These are phyloP conservation scores for Triglochin maritima DNA, from an alignment of 106 monocot species.

Conservation along the genomic window DNA sequence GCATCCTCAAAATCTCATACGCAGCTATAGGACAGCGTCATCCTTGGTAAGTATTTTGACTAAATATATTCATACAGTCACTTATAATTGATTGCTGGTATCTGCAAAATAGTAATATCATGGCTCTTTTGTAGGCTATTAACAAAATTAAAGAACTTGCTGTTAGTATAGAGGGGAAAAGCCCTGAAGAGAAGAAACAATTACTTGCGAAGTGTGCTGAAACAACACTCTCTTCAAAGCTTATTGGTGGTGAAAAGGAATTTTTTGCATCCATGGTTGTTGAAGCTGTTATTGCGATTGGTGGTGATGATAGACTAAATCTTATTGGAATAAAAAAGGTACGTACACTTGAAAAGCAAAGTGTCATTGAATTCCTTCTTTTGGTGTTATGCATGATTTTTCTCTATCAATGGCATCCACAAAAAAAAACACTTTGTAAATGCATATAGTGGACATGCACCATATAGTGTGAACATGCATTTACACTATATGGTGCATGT, in stretches of 20 bases:
- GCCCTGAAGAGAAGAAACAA: constrained; percentile 85
- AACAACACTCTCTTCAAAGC: constrained; percentile 92
- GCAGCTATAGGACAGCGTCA: constrained; percentile 73
- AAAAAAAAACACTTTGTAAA: too few species aligned
- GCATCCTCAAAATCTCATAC: constrained; percentile 90
- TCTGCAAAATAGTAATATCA: background rate
- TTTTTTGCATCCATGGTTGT: constrained; percentile 97
- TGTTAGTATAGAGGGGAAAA: constrained; percentile 94
- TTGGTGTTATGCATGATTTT: too few species aligned
- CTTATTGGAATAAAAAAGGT: constrained; percentile 94
- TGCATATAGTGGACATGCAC: too few species aligned
- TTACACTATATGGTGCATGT: too few species aligned
- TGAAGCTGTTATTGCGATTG: constrained; percentile 92
- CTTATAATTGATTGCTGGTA: background rate
- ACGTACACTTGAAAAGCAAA: background rate
- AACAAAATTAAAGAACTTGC: constrained; percentile 78
- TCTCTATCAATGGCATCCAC: too few species aligned
- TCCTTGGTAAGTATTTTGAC: constrained; percentile 36
- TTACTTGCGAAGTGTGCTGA: constrained; percentile 88
- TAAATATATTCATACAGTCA: background rate
- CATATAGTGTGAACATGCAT: too few species aligned
- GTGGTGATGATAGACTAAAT: constrained; percentile 85
- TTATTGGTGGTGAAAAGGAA: constrained; percentile 98
- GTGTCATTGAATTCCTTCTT: background rate
- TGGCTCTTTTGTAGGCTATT: constrained; percentile 49